Conservation (phyloP, 306 rosid species). For the Phaseolus lunatus region DNA sequence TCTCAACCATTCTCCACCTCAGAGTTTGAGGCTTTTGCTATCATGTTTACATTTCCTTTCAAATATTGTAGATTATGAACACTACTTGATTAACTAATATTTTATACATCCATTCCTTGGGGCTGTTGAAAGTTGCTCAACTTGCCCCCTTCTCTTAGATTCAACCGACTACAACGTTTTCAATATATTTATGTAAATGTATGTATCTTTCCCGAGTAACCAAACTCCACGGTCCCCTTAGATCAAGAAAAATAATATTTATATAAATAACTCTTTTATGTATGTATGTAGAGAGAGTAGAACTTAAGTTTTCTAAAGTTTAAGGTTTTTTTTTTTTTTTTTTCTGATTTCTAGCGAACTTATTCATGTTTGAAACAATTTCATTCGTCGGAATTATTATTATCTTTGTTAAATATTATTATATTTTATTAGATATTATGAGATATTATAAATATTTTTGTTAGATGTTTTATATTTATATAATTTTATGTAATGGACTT, state of each 20-base stretch:
- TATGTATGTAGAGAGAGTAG: not conserved
- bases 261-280: too few species aligned
- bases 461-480: too few species aligned
- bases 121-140: slow-evolving; percentile 12
- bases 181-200: not conserved
- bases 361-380: too few species aligned
- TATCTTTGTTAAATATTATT: too few species aligned
- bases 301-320: too few species aligned
- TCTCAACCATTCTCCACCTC: slow-evolving; percentile 3
- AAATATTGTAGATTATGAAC: not conserved
- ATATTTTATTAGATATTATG: too few species aligned
- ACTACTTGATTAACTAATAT: not conserved
- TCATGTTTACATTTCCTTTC: not conserved
- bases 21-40: not conserved
- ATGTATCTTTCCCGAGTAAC: not conserved
- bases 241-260: not conserved
- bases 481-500: too few species aligned
- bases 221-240: not conserved
- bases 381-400: too few species aligned
- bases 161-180: not conserved
- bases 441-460: too few species aligned
- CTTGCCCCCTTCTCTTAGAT: not conserved
- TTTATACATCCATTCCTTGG: not conserved
- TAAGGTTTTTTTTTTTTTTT: too few species aligned
- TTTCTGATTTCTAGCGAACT: too few species aligned